phyloP scores from a whole-genome alignment of 768 basidiomycete genomes.

The Hypholoma sublateritium region DNA sequence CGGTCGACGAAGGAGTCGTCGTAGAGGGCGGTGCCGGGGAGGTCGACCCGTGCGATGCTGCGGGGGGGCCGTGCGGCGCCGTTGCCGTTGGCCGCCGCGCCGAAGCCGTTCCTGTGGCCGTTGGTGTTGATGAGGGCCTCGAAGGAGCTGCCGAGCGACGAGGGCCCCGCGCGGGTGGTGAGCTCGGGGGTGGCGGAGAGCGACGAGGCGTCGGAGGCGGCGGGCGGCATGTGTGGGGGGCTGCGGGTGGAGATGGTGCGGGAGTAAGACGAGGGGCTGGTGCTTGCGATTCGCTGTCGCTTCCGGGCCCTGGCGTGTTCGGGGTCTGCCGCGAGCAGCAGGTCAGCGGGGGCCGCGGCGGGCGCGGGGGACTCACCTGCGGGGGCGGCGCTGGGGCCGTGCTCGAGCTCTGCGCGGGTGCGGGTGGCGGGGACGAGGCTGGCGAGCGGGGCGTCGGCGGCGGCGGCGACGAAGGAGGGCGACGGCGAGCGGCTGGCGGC shows the following conservation, averaged over 20 bases:
- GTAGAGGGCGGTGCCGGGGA: constrained; percentile 75
- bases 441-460: constrained; percentile 20
- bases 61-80: constrained; percentile 52
- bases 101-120: constrained; percentile 42
- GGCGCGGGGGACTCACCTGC: constrained; percentile 31
- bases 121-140: constrained; percentile 30
- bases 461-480: constrained; percentile 23
- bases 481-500: constrained; percentile 31
- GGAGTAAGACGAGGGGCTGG: constrained; percentile 29
- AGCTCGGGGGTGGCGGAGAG: constrained; percentile 45
- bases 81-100: constrained; percentile 40
- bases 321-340: constrained; percentile 36
- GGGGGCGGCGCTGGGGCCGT: constrained; percentile 34
- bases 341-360: background rate
- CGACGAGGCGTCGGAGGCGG: constrained; percentile 47
- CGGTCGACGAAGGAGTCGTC: constrained; percentile 79
- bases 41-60: constrained; percentile 58
- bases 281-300: constrained; percentile 64
- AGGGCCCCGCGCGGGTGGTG: constrained; percentile 52
- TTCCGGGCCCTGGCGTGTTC: constrained; percentile 63
- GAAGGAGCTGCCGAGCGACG: constrained; percentile 29
- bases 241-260: constrained; percentile 28
- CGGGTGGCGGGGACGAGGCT: constrained; percentile 69
- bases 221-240: constrained; percentile 45
- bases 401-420: constrained; percentile 61